Evolutionary conservation across 345 rosid genomes (phyloP).

Genomic region (Kernera saxatilis): DNA sequence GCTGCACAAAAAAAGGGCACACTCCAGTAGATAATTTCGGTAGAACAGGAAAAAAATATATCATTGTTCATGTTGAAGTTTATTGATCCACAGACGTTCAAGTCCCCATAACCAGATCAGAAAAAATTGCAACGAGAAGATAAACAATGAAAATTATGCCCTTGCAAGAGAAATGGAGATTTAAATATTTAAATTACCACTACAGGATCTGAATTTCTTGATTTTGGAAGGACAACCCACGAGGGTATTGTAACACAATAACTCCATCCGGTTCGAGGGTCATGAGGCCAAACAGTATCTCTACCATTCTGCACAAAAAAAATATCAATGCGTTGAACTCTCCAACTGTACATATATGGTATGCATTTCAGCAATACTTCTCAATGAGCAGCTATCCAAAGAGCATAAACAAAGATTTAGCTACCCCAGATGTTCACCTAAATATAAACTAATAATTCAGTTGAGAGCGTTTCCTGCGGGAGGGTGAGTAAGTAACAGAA

Average conservation of each 20-base stretch:
- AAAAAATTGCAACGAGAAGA: constrained; percentile 15
- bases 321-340: background rate
- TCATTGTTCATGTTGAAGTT: background rate
- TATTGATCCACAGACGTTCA: background rate
- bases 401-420: background rate
- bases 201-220: constrained; percentile 91
- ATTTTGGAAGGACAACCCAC: constrained; percentile 83
- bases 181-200: constrained; percentile 61
- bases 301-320: constrained; percentile 67
- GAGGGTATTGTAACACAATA: constrained; percentile 87
- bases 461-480: background rate
- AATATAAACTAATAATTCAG: background rate
- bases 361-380: background rate
- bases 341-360: background rate
- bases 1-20: background rate
- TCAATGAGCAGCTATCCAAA: background rate
- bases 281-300: constrained; percentile 92
- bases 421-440: background rate
- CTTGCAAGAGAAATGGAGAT: constrained; percentile 22
- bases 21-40: background rate
- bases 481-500: background rate
- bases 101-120: background rate
- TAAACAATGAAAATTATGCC: constrained; percentile 25
- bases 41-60: background rate
- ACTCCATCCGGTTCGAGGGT: constrained; percentile 90